A percentile compares a stretch with the other conserved stretches of the same genome.
These are phyloP conservation scores for Athelia sp. DNA, from an alignment of 1,284 basidiomycete genomes.

Conservation along the genomic window DNA sequence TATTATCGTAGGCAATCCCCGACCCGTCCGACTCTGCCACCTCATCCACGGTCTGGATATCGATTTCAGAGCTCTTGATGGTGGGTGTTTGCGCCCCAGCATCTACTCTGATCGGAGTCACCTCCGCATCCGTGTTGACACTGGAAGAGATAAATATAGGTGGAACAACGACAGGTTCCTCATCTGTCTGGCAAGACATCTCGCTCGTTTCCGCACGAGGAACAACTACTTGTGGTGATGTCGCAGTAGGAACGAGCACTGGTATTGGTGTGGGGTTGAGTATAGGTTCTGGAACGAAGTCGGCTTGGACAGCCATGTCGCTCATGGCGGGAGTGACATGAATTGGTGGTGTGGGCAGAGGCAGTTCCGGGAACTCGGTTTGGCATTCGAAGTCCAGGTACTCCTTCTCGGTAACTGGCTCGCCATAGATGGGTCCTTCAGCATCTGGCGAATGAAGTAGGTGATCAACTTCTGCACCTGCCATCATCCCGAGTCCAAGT, in stretches of 20 bases:
- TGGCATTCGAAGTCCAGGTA: conserved; percentile 62
- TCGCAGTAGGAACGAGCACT: conserved; percentile 6
- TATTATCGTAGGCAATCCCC: conserved; percentile 28
- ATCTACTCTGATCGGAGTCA: conserved; percentile 21
- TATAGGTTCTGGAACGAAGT: conserved; percentile 31
- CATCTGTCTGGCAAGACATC: conserved; percentile 47
- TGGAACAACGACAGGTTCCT: conserved; percentile 20
- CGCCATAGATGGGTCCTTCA: background rate
- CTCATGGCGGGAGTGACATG: conserved; percentile 13
- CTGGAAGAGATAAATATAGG: conserved; percentile 28
- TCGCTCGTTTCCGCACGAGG: conserved; percentile 24
- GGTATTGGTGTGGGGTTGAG: conserved; percentile 21
- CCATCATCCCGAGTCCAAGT: conserved; percentile 49
- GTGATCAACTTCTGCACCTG: conserved; percentile 34
- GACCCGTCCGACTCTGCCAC: conserved; percentile 20
- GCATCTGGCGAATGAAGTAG: background rate
- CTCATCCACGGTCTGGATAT: conserved; percentile 30
- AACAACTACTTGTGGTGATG: no score
- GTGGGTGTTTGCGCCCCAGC: conserved; percentile 35
- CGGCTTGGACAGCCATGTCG: conserved; percentile 39
- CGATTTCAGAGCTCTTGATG: conserved; percentile 15
- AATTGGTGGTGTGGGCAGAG: conserved; percentile 17
- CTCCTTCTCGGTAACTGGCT: conserved; percentile 36
- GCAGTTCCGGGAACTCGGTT: conserved; percentile 36
- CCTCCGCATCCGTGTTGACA: conserved; percentile 34